Evolutionary conservation across 2,329 filamentous ascomycete genomes (phyloP), one percentile per base, ranked within the genome.

Genomic region (Myriosclerotinia scirpicola): DNA sequence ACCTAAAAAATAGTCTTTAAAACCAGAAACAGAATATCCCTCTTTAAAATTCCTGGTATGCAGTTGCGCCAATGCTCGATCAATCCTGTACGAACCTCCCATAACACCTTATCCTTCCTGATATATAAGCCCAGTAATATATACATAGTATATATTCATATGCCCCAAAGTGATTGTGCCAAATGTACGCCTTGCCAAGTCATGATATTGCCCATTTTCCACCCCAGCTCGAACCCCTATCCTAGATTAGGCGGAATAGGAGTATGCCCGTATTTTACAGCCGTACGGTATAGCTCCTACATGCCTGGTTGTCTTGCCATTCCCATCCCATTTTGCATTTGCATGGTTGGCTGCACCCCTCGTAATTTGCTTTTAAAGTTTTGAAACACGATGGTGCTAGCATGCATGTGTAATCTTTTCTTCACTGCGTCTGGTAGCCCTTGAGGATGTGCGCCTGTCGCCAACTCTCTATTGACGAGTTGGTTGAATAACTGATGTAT

Each of bases 251-350:
- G 30, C 12, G 9, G 26, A 50, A 50, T 6, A 14, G 2, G 8
- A 60, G 34, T 26, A 5, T 26, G 34, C 44, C n/a, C 58, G 38
- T 61, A 26, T 38, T 50, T 26, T 38, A 61, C 34, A 61, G 7
- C 9, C 34, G 8, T 50, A 50, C 5, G 34, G 50, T 52, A 50
- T 22, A 48, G 15, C 44, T 30, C 9, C 52, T 64, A 68, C 60
- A 67, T 64, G 15, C 67, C 65, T 42, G 63, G 59, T 44, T 34
- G 65, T 56, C 67, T 67, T 60, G 67, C 72, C 72, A 74, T 74
- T 9, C 69, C 69, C 71, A 74, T 74, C 3, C 73, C 73, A 67
- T 75, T 73, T 42, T 70, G 72, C 71, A 75, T 73, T 14, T 71
- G 64, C 56, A 66, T 73, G 64, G 72, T 74, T 67, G 73, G 67